phyloP scores from a whole-genome alignment of 1,139 yeast genomes.

The Arxiozyma slooffiae region DNA sequence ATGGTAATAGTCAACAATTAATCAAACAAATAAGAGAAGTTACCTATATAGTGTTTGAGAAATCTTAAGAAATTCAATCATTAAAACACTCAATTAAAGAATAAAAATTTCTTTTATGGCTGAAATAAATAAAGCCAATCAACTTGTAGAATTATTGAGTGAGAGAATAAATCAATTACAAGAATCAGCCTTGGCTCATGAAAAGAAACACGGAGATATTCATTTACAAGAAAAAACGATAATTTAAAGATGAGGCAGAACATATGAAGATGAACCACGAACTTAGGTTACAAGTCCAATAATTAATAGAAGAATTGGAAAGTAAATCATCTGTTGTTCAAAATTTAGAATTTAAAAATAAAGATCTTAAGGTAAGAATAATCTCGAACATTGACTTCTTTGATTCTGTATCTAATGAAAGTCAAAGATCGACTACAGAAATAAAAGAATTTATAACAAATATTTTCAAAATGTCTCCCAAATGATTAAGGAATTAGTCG shows the following conservation, averaged over 20 bases:
- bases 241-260: neutral
- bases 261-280: conserved; percentile 44
- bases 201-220: neutral
- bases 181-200: neutral
- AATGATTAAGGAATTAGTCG: conserved; percentile 39
- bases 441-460: conserved; percentile 18
- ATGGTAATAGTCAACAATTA: neutral
- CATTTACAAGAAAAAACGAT: neutral
- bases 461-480: conserved; percentile 32
- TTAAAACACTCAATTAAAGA: neutral
- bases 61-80: neutral
- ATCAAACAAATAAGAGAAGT: neutral
- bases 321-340: conserved; percentile 67
- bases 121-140: neutral
- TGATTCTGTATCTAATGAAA: conserved; percentile 34
- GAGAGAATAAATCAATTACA: neutral
- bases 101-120: neutral
- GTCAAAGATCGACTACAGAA: conserved; percentile 24
- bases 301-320: conserved; percentile 66
- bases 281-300: conserved; percentile 60
- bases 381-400: neutral
- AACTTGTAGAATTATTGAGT: neutral
- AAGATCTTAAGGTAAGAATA: conserved; percentile 41
- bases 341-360: conserved; percentile 50
- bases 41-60: neutral